A percentile compares a stretch with the other conserved stretches of the same genome.
These are phyloP conservation scores for Phytomonas sp. DNA, from an alignment of 208 protist genomes.

Conservation along the genomic window DNA sequence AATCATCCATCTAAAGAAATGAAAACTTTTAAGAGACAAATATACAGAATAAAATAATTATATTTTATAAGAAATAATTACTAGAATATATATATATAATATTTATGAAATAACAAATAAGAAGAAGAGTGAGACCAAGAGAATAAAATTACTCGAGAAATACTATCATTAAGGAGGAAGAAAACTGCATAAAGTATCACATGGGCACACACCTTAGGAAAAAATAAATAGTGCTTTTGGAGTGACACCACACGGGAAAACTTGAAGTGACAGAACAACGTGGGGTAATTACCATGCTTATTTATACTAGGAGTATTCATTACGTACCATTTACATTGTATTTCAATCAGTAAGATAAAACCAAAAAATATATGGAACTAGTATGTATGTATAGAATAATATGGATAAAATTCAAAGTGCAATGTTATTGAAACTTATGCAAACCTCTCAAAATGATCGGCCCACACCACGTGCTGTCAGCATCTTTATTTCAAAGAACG, in stretches of 20 bases:
- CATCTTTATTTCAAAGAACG: too few relatives aligned
- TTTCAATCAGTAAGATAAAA: background rate
- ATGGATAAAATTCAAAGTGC: conserved; percentile 8
- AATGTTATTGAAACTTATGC: too few relatives aligned
- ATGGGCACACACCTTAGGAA: background rate
- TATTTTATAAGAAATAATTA: conserved; percentile 9
- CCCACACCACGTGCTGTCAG: background rate
- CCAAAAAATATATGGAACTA: background rate
- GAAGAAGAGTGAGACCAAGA: background rate
- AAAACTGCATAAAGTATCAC: background rate
- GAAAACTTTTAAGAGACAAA: background rate
- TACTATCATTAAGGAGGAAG: background rate
- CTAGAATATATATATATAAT: conserved; percentile 1
- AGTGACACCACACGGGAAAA: background rate
- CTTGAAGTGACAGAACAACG: background rate
- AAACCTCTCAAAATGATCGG: background rate
- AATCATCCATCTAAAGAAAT: background rate
- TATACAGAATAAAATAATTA: conserved; percentile 5
- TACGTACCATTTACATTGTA: background rate
- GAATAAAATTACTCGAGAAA: background rate
- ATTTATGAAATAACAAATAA: background rate
- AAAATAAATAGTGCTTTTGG: background rate
- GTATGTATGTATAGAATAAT: conserved; percentile 1
- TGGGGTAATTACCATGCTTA: background rate
- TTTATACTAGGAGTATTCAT: background rate